These are phyloP conservation scores for Backusella psychrophila DNA, from an alignment of 192 early-diverging fungal genomes.

Conservation along the genomic window DNA sequence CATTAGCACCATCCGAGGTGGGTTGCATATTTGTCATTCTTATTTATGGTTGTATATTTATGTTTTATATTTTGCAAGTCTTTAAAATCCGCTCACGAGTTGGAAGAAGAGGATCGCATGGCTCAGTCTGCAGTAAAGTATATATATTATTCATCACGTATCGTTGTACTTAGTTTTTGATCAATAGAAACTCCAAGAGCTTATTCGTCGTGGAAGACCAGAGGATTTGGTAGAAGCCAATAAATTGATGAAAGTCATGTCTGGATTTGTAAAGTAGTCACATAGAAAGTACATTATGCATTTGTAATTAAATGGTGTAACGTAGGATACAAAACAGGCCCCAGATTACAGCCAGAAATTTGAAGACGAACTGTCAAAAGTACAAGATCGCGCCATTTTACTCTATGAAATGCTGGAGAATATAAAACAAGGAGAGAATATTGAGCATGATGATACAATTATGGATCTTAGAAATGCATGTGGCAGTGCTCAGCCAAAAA, in stretches of 20 bases:
- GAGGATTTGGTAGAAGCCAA: slow-evolving; percentile 95
- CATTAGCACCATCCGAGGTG: slow-evolving; percentile 57
- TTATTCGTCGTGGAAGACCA: slow-evolving; percentile 91
- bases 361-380: slow-evolving; percentile 74
- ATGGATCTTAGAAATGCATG: slow-evolving; percentile 61
- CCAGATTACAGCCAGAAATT: slow-evolving; percentile 91
- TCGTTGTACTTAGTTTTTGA: neutral
- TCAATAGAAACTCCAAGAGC: slow-evolving; percentile 88
- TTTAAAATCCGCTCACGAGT: slow-evolving; percentile 89
- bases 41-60: neutral
- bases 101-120: slow-evolving; percentile 91
- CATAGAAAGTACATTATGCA: neutral
- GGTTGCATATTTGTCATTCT: neutral
- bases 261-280: slow-evolving; percentile 77
- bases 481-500: slow-evolving; percentile 67
- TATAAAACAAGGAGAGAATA: slow-evolving; percentile 56
- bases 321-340: slow-evolving; percentile 54
- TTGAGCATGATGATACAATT: slow-evolving; percentile 49
- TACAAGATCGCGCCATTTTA: slow-evolving; percentile 73
- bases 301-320: neutral
- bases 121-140: slow-evolving; percentile 73
- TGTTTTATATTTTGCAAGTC: slow-evolving; percentile 40
- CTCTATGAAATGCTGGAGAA: slow-evolving; percentile 81
- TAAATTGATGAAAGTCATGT: slow-evolving; percentile 96
- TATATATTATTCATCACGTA: neutral